phyloP scores from a whole-genome alignment of 257 asterid species.

The Salvia splendens region DNA sequence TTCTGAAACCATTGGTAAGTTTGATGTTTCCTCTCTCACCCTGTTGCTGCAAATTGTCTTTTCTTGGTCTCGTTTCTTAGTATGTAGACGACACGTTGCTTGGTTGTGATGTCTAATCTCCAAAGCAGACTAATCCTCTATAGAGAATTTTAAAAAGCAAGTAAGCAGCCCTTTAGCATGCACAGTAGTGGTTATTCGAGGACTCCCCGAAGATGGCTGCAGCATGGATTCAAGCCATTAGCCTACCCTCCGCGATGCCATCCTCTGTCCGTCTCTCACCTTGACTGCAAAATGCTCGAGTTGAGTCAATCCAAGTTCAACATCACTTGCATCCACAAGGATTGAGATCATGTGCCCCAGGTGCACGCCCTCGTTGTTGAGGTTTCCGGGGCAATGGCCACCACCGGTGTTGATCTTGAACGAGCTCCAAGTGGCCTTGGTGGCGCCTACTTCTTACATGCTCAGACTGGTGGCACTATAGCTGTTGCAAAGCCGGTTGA shows the following conservation, averaged over 20 bases:
- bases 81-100: no score
- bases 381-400: conserved; percentile 84
- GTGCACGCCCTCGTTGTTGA: conserved; percentile 73
- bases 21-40: background rate
- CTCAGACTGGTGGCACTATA: conserved; percentile 56
- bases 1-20: conserved; percentile 49
- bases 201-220: conserved; percentile 76
- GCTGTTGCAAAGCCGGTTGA: conserved; percentile 97
- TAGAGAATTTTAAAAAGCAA: conserved; percentile 47
- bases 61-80: no score
- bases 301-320: conserved; percentile 46
- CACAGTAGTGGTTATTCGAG: conserved; percentile 46
- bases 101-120: conserved; percentile 82
- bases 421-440: conserved; percentile 87
- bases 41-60: background rate
- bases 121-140: conserved; percentile 58
- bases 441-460: conserved; percentile 77
- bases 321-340: conserved; percentile 62
- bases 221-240: conserved; percentile 82
- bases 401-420: conserved; percentile 74
- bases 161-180: conserved; percentile 61
- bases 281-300: conserved; percentile 69
- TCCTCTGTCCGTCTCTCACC: conserved; percentile 76
- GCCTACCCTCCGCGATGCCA: conserved; percentile 78
- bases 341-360: conserved; percentile 70